Percentiles rank a stretch among this genome's conserved stretches.
Conservation (phyloP, 192 early-diverging fungal genomes). For the Thoreauomyces humboldtii region DNA sequence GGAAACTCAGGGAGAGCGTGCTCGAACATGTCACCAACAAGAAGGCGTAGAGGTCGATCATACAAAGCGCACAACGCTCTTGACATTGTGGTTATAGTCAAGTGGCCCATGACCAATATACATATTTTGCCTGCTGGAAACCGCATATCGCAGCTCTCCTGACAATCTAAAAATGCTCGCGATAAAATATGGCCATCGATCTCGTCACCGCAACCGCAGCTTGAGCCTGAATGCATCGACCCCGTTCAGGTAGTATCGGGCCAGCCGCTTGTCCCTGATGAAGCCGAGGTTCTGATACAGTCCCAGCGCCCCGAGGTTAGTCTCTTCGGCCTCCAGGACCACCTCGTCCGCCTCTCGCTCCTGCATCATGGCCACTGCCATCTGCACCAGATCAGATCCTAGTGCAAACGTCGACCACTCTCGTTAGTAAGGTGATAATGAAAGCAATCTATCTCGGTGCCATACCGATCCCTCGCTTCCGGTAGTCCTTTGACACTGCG, state of each 20-base stretch:
- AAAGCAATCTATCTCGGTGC: too few species aligned
- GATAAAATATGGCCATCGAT: too few species aligned
- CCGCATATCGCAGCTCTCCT: too few species aligned
- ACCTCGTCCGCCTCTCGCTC: conserved; percentile 78
- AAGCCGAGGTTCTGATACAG: conserved; percentile 92
- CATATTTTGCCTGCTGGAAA: too few species aligned
- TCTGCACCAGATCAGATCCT: conserved; percentile 68
- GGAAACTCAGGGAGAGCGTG: conserved; percentile 45
- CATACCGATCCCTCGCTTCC: conserved; percentile 81
- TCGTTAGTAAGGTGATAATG: background rate
- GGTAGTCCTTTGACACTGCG: conserved; percentile 76
- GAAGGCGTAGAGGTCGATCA: too few species aligned
- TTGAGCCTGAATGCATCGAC: conserved; percentile 76
- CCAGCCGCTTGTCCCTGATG: conserved; percentile 85
- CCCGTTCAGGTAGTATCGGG: conserved; percentile 91
- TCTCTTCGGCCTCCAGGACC: conserved; percentile 88
- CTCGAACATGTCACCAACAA: conserved; percentile 15
- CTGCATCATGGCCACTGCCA: conserved; percentile 75
- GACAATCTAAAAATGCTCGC: too few species aligned
- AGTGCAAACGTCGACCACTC: background rate
- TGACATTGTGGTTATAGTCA: too few species aligned
- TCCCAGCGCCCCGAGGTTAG: conserved; percentile 77
- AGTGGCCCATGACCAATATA: too few species aligned
- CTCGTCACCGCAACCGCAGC: conserved; percentile 15
- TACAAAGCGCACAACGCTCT: too few species aligned